Conservation (phyloP, 1,284 basidiomycete genomes). For the Trichosporon sp. region DNA sequence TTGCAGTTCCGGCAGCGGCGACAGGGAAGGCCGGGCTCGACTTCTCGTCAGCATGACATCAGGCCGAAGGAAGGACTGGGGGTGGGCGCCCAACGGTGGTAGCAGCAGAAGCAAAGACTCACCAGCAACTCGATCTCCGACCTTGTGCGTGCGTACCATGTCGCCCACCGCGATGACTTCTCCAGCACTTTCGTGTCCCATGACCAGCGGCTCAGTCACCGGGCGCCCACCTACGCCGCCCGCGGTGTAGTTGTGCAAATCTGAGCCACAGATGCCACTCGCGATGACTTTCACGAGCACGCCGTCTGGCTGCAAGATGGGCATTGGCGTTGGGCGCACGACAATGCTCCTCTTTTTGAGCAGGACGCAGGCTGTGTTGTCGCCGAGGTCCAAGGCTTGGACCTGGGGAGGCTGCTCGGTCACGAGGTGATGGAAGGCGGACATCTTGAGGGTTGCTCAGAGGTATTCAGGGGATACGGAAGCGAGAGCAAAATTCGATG, state of each 20-base stretch:
- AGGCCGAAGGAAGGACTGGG: neutral
- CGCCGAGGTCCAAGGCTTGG: constrained; percentile 28
- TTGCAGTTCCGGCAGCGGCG: constrained; percentile 50
- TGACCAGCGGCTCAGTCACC: constrained; percentile 43
- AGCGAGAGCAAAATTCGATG: too few species aligned
- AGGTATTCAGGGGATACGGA: neutral
- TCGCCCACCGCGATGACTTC: constrained; percentile 45
- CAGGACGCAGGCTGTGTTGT: constrained; percentile 36
- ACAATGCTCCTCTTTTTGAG: constrained; percentile 37
- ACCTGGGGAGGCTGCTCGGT: constrained; percentile 36
- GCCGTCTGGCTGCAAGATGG: constrained; percentile 42
- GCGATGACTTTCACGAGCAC: constrained; percentile 42
- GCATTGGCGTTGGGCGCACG: constrained; percentile 32
- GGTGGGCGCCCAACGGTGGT: neutral
- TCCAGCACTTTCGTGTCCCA: constrained; percentile 47
- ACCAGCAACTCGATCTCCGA: constrained; percentile 52
- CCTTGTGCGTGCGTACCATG: constrained; percentile 39
- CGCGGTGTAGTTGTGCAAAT: constrained; percentile 41
- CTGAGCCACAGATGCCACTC: constrained; percentile 43
- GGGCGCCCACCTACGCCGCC: constrained; percentile 44
- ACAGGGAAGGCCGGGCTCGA: constrained; percentile 57
- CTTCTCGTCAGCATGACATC: constrained; percentile 29
- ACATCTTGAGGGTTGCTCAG: constrained; percentile 21
- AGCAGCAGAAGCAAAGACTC: constrained; percentile 8
- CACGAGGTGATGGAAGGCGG: constrained; percentile 35